Conservation (phyloP, 2,329 filamentous ascomycete species). For the Cladosporium colombiae region DNA sequence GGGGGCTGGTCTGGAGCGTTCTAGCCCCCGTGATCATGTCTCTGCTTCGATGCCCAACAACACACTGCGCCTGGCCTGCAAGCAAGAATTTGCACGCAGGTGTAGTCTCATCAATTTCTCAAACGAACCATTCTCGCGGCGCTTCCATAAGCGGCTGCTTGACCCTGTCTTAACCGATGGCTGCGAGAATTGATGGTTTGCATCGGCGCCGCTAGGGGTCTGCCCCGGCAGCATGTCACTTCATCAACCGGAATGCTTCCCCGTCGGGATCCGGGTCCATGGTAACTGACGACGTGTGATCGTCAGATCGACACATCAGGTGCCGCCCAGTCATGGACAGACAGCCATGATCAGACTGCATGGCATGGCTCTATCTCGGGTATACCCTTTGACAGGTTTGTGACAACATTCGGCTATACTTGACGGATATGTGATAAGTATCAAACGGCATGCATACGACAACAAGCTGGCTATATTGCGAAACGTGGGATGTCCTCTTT, state of each 20-base stretch:
- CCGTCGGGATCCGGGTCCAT: conserved; percentile 5
- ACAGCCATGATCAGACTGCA: neutral
- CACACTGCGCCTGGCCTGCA: neutral
- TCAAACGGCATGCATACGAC: too few species aligned
- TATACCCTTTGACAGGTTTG: too few species aligned
- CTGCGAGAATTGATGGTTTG: neutral
- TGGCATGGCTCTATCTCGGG: neutral
- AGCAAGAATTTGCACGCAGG: neutral
- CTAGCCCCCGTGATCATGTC: neutral
- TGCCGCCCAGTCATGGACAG: neutral
- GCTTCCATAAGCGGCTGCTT: neutral
- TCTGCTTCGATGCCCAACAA: conserved; percentile 9
- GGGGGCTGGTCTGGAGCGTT: conserved; percentile 1
- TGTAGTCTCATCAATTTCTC: neutral
- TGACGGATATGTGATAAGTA: too few species aligned
- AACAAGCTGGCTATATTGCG: neutral
- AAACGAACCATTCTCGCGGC: neutral
- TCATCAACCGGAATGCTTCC: conserved; percentile 3
- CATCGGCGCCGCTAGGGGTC: neutral
- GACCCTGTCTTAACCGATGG: neutral
- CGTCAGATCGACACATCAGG: conserved; percentile 12
- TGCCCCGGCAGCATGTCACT: neutral
- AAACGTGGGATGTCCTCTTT: neutral
- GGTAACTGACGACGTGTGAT: conserved; percentile 8
- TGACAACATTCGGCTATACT: too few species aligned